A percentile compares a stretch with the other conserved stretches of the same genome.
Conservation (phyloP, 768 basidiomycete species). For the Calocybe cyanea region DNA sequence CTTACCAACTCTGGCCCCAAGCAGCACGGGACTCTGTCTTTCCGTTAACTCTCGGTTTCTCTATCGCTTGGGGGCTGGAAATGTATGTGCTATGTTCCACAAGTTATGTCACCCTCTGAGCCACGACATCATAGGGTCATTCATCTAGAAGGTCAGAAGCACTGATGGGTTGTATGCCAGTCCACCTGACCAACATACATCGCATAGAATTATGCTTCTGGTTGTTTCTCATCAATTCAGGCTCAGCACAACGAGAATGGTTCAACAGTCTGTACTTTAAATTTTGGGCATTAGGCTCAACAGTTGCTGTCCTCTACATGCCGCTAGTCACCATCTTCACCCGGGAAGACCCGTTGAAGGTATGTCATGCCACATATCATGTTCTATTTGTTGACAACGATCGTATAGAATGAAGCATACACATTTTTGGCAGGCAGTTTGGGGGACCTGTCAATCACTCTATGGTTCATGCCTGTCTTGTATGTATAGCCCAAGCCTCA, state of each 20-base stretch:
- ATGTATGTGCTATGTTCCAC: constrained; percentile 43
- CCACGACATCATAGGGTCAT: constrained; percentile 48
- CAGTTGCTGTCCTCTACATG: constrained; percentile 58
- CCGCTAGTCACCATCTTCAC: constrained; percentile 68
- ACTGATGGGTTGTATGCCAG: neutral
- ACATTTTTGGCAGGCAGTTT: constrained; percentile 68
- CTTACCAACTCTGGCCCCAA: constrained; percentile 53
- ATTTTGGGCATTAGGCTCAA: constrained; percentile 65
- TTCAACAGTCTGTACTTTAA: constrained; percentile 74
- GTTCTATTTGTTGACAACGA: constrained; percentile 7
- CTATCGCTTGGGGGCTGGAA: constrained; percentile 71
- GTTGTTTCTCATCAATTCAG: constrained; percentile 74
- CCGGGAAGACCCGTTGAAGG: constrained; percentile 54
- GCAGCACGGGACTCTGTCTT: constrained; percentile 47
- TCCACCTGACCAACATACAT: constrained; percentile 5
- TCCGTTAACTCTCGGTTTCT: constrained; percentile 61
- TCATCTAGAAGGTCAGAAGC: constrained; percentile 65
- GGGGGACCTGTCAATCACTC: constrained; percentile 64
- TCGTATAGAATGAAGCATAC: constrained; percentile 61
- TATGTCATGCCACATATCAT: constrained; percentile 23
- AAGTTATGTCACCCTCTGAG: neutral
- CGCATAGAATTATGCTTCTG: constrained; percentile 78
- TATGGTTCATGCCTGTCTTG: constrained; percentile 74
- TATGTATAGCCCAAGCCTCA: constrained; percentile 26
- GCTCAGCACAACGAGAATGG: constrained; percentile 66